Evolutionary conservation across 176 grass and related monocot species (phyloP), one percentile per base, ranked within the genome.

Genomic region (Juncus inflexus): DNA sequence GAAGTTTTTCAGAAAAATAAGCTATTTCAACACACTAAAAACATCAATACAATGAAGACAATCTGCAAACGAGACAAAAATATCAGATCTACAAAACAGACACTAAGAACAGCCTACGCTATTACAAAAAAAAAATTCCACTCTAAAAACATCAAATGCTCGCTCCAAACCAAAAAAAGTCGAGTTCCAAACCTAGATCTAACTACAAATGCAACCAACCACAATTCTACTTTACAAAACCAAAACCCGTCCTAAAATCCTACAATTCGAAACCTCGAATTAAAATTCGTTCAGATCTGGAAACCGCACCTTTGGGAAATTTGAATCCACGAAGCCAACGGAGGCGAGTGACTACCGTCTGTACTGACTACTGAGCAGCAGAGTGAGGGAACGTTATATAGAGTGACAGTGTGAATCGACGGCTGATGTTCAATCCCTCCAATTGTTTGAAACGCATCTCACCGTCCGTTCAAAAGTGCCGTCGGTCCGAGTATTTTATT

Each of bases 381-480:
- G 58, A 61, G 35, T 12, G 58, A 61, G 35, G 37, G 12, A 61
- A 16, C 28, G 35, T 37, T 19, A 37, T 19, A 39, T 19, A 61
- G 58, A 61, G 58, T 3, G 54, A 12, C n/a, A 61, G 58, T 61
- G 19, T 37, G 57, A 61, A 37, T 37, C 58, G 4, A 61, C 58
- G 58, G 19, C 8, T 12, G 58, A 12, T 9, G 39, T 61, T 61
- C 28, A 12, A 19, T 61, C 58, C 58, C 58, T 61, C 58, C 58
- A 61, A 61, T 61, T 37, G 58, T 61, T 61, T 12, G 15, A 37
- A 37, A 28, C 19, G 19, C 19, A 28, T 28, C 19, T 28, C 1
- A 28, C 19, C 19, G 19, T 28, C 19, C 1, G 19, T 28, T 28
- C 19, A 28, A 28, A 28, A 28, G 19, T 28, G 1, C 19, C 1